phyloP scores from a whole-genome alignment of 768 basidiomycete species.

The Hygrophoropsis aurantiaca region DNA sequence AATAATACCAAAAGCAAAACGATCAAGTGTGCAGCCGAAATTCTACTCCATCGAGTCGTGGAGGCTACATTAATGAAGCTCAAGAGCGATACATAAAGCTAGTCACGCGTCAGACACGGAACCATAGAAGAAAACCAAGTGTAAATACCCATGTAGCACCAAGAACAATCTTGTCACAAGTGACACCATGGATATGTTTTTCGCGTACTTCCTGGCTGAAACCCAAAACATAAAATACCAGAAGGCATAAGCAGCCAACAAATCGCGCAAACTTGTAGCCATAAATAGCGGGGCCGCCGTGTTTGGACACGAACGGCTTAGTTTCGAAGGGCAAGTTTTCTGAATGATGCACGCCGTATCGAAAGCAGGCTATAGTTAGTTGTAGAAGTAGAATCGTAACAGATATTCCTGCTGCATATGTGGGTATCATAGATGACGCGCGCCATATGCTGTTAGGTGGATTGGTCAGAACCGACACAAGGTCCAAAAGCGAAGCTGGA shows the following conservation, averaged over 20 bases:
- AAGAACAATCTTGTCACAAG: conserved; percentile 17
- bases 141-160: conserved; percentile 12
- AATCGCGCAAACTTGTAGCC: conserved; percentile 21
- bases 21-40: conserved; percentile 43
- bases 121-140: not conserved
- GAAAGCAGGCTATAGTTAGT: not conserved
- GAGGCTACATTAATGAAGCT: conserved; percentile 36
- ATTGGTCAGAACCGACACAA: too few species aligned
- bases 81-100: conserved; percentile 44
- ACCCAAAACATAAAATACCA: conserved; percentile 13
- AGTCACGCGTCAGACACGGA: not conserved
- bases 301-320: conserved; percentile 17
- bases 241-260: conserved; percentile 17
- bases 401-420: conserved; percentile 9
- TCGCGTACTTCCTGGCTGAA: conserved; percentile 3
- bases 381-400: conserved; percentile 3
- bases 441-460: conserved; percentile 1
- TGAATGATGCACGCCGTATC: too few species aligned
- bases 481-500: too few species aligned
- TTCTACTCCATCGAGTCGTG: conserved; percentile 27
- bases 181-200: conserved; percentile 5
- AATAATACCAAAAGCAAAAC: conserved; percentile 46
- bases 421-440: conserved; percentile 11
- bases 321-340: conserved; percentile 27
- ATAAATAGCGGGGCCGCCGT: conserved; percentile 22